These are phyloP conservation scores for Kuraishia piskuri DNA, from an alignment of 805 yeast genomes.

Conservation along the genomic window DNA sequence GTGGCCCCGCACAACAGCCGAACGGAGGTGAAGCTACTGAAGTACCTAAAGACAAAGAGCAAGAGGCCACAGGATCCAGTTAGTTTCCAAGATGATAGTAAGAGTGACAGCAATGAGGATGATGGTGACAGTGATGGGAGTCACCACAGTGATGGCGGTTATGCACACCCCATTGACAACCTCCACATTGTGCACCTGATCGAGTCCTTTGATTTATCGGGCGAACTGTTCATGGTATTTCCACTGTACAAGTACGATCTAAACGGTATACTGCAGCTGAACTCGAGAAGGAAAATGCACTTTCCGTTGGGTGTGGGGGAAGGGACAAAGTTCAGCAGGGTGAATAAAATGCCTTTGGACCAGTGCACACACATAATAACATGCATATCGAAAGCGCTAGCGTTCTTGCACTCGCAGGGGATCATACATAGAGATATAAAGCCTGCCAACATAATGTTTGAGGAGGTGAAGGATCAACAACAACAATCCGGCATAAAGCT, in stretches of 20 bases:
- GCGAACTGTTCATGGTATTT: conserved; percentile 32
- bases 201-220: conserved; percentile 15
- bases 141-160: background rate
- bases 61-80: background rate
- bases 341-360: conserved; percentile 9
- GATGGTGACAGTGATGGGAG: background rate
- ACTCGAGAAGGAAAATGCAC: conserved; percentile 24
- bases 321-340: conserved; percentile 2
- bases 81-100: too few species aligned
- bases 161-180: conserved; percentile 1
- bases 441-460: conserved; percentile 50
- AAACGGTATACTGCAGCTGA: conserved; percentile 20
- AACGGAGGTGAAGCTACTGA: conserved; percentile 34
- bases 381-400: conserved; percentile 36
- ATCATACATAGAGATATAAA: conserved; percentile 68
- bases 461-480: conserved; percentile 8
- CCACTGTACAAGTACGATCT: conserved; percentile 31
- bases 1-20: conserved; percentile 44
- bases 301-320: conserved; percentile 12
- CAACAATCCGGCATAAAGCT: background rate
- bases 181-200: conserved; percentile 14
- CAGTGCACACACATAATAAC: conserved; percentile 9
- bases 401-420: conserved; percentile 60
- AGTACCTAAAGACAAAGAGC: conserved; percentile 7
- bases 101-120: background rate